These are phyloP conservation scores for Pleurotus tuber-regium DNA, from an alignment of 768 basidiomycete species.

Conservation along the genomic window DNA sequence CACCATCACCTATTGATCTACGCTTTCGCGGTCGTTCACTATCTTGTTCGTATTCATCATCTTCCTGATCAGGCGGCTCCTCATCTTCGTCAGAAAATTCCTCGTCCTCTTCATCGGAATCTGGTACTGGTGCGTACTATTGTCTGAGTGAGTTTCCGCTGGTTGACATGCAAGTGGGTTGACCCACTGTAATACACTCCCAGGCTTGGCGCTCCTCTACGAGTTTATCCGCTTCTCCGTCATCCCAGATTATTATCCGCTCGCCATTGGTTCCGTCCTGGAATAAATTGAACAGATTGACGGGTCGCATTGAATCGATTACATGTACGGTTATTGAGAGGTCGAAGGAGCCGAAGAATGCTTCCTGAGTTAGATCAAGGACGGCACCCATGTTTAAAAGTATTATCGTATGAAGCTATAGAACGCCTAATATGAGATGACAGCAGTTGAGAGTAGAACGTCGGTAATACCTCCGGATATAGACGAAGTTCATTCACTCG, in stretches of 20 bases:
- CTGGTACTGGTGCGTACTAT: conserved; percentile 78
- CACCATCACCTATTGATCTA: conserved; percentile 46
- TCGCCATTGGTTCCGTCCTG: conserved; percentile 63
- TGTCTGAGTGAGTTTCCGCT: conserved; percentile 3
- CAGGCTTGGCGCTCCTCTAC: conserved; percentile 75
- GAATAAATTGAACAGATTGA: conserved; percentile 86
- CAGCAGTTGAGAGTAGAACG: neutral
- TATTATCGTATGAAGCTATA: conserved; percentile 83
- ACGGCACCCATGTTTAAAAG: conserved; percentile 91
- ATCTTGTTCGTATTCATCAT: conserved; percentile 40
- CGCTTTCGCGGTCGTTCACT: conserved; percentile 53
- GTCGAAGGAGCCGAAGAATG: conserved; percentile 76
- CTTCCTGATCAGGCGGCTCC: conserved; percentile 38
- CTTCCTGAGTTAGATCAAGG: conserved; percentile 71
- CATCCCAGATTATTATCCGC: conserved; percentile 89
- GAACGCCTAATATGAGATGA: conserved; percentile 8
- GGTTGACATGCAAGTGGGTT: conserved; percentile 1
- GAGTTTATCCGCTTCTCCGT: conserved; percentile 73
- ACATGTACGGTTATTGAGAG: conserved; percentile 76
- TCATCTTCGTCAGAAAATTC: conserved; percentile 46
- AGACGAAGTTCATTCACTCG: conserved; percentile 19
- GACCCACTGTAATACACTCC: conserved; percentile 75
- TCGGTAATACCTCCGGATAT: conserved; percentile 17
- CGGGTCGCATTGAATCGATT: conserved; percentile 91
- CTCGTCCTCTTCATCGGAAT: conserved; percentile 59